Conservation (phyloP, 768 basidiomycete species). For the Boletus edulis region DNA sequence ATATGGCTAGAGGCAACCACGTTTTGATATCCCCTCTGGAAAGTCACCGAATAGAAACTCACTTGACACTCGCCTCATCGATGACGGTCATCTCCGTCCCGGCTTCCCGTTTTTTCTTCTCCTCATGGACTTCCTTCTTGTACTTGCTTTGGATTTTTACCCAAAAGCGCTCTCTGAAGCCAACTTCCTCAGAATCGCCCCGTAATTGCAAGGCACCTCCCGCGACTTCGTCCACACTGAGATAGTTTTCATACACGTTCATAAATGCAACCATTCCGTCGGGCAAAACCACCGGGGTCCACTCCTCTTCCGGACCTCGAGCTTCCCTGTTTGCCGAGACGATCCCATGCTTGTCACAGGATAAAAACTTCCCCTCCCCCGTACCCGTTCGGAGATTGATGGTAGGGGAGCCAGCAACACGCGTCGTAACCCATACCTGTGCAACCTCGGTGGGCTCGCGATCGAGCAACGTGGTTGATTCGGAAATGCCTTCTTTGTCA, state of each 20-base stretch:
- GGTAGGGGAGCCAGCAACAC: constrained; percentile 78
- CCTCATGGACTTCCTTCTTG: constrained; percentile 78
- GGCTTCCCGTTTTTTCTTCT: constrained; percentile 68
- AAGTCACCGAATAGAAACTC: constrained; percentile 31
- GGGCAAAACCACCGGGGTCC: constrained; percentile 79
- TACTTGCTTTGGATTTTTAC: constrained; percentile 89
- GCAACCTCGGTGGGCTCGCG: constrained; percentile 77
- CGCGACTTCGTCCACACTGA: constrained; percentile 82
- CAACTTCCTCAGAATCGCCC: constrained; percentile 83
- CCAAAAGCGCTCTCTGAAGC: constrained; percentile 84
- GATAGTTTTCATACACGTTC: constrained; percentile 88
- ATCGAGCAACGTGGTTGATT: constrained; percentile 50
- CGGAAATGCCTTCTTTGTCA: constrained; percentile 56
- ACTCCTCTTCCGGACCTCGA: constrained; percentile 91
- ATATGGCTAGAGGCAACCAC: constrained; percentile 46
- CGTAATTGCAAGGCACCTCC: constrained; percentile 76
- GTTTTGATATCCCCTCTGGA: background rate
- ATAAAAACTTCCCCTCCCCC: constrained; percentile 89
- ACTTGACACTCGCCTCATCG: constrained; percentile 78
- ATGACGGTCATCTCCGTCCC: constrained; percentile 48
- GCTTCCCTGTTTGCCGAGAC: constrained; percentile 86
- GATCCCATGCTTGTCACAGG: constrained; percentile 82
- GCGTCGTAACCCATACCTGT: constrained; percentile 90
- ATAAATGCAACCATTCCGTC: constrained; percentile 87
- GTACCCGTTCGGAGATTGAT: constrained; percentile 84